These are phyloP conservation scores for Evansstolkia leycettana DNA, from an alignment of 495 filamentous ascomycete species.

Conservation along the genomic window DNA sequence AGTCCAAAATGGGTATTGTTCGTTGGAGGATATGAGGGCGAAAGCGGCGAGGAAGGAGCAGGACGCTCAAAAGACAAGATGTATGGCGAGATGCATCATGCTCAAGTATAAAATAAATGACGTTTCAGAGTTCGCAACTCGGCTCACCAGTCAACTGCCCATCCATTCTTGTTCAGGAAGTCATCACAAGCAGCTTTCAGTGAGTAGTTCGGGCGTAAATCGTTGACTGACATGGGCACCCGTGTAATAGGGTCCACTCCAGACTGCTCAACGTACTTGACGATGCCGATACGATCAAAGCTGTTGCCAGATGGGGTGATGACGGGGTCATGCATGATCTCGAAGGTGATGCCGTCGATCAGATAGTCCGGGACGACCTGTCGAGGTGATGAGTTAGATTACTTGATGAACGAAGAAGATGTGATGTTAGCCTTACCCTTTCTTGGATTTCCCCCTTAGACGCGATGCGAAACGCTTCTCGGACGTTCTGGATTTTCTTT, in stretches of 20 bases:
- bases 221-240: slow-evolving; percentile 51
- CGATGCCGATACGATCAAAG: slow-evolving; percentile 79
- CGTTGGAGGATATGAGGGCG: too few species aligned
- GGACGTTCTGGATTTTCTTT: slow-evolving; percentile 36
- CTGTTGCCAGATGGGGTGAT: slow-evolving; percentile 78
- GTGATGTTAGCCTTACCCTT: slow-evolving; percentile 29
- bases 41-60: too few species aligned
- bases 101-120: too few species aligned
- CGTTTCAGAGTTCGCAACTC: neutral
- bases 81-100: too few species aligned
- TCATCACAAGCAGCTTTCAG: slow-evolving; percentile 75
- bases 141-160: slow-evolving; percentile 79
- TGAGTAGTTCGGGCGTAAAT: slow-evolving; percentile 74
- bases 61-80: too few species aligned
- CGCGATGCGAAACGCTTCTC: slow-evolving; percentile 33
- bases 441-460: slow-evolving; percentile 48
- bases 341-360: slow-evolving; percentile 82
- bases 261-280: slow-evolving; percentile 69
- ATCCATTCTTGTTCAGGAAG: slow-evolving; percentile 78
- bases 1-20: neutral
- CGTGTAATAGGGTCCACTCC: slow-evolving; percentile 75
- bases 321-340: slow-evolving; percentile 87
- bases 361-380: slow-evolving; percentile 74
- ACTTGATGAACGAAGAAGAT: neutral
- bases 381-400: slow-evolving; percentile 5